Base-by-base conservation (phyloP, 345 rosid species). In the Lumnitzera littorea region DNA sequence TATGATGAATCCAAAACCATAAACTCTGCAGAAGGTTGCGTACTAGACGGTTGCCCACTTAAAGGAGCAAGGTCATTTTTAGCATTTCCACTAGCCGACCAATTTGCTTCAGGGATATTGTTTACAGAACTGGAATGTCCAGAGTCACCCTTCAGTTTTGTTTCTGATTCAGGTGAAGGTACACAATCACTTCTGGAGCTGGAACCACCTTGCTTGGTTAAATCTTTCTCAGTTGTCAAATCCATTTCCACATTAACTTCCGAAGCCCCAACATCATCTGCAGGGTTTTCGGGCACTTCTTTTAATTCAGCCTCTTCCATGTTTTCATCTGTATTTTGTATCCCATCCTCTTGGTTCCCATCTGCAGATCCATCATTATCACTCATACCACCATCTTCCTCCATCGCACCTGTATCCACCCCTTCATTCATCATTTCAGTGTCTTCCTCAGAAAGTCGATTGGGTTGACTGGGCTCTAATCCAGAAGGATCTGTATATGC, bases 401-500 rank as follows among this genome's bases (percentile, higher is more conserved):
- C 88, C 74, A 68, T 70, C 15, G 67, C 55, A 67, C 78, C 81
- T 41, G 53, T 50, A 58, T 68, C 81, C 60, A 82, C 53, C 6
- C 23, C 82, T 29, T 53, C 70, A 62, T 69, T 78, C 63, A 81
- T 88, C 69, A 74, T 65, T 63, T 83, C 79, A 64, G 73, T 67
- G 63, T 65, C 86, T 65, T 81, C 84, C 53, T 78, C 82, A 58
- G 68, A 17, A 57, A 53, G 70, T 72, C 67, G 78, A 75, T 80
- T 74, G 24, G 66, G 56, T 67, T 84, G 81, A 46, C 83, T 85
- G 61, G 73, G 79, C 62, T 84, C 76, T 67, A 72, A 48, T 55
- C 82, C 99, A 64, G 80, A 64, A 50, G 89, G 72, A 80, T 84
- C 95, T 50, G 78, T 78, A 73, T 76, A 72, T 56, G 85, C 85